Evolutionary conservation across 106 monocot genomes (phyloP), one percentile per base, ranked within the genome.

Genomic region (Triglochin maritima): DNA sequence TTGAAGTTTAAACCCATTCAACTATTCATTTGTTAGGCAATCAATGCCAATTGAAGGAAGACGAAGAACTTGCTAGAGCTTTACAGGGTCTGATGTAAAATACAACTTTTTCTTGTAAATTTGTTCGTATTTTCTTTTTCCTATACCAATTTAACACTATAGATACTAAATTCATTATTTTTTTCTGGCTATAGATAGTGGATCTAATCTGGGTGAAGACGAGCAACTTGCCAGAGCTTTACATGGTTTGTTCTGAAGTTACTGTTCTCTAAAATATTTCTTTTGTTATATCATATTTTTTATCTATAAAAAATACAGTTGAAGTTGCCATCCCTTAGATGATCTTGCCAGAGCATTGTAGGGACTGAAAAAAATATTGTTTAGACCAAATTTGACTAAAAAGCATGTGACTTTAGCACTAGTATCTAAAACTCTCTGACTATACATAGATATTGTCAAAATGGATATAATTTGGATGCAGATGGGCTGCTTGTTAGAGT

Each of bases 171-270:
- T 66, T 61, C 14, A 60, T 56, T 77, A 44, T 47, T 15, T 68
- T 68, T 58, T 29, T 29, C 29, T 29, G 29, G 50, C n/a, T 69
- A 43, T 68, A 89, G 85, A 81, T 42, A 81, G 67, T 70, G 75
- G 70, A 41, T 70, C 77, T 49, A 82, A 77, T 62, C 2, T 80
- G 68, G 92, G 83, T 49, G 92, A 92, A 74, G 92, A 88, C 71
- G 92, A 85, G 74, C 76, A 83, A 52, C 81, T 85, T 17, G 92
- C 87, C 17, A 79, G 81, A 63, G 87, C 81, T 76, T 73, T 92
- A 53, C 87, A 92, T 17, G 60, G 60, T 60, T 17, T 5, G 61
- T 29, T 41, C 29, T 41, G 17, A 7, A 8, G 52, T 52, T 6
- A 52, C 11, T 52, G 9, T 8, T 8, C 52, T 52, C n/a, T 52